Evolutionary conservation across 495 filamentous ascomycete species (phyloP).

Genomic region (Astrothelium subdiscretum): DNA sequence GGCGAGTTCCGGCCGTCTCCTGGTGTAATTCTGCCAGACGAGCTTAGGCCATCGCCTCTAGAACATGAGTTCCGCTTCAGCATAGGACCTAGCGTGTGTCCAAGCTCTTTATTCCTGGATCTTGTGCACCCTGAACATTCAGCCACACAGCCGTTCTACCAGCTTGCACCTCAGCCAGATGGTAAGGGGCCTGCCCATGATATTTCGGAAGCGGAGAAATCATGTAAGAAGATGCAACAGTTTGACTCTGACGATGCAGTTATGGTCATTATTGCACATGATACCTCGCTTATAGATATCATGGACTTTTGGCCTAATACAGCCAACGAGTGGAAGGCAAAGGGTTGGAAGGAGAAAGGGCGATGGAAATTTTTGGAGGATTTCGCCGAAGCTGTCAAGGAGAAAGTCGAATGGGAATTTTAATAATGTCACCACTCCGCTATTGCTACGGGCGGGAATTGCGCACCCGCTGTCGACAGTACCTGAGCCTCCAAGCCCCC

Average conservation of each 20-base stretch:
- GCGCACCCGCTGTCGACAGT: no score
- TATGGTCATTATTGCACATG: slow-evolving; percentile 43
- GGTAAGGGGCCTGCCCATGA: slow-evolving; percentile 6
- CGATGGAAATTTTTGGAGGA: slow-evolving; percentile 47
- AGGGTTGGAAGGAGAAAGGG: slow-evolving; percentile 38
- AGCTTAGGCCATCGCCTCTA: slow-evolving; percentile 31
- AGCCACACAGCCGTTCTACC: slow-evolving; percentile 28
- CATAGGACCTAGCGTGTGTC: slow-evolving; percentile 21
- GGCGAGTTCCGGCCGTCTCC: slow-evolving; percentile 42
- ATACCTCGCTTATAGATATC: slow-evolving; percentile 33
- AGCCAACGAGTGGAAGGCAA: slow-evolving; percentile 39
- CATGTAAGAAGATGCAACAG: slow-evolving; percentile 7
- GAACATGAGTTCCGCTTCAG: neutral
- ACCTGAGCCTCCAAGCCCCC: no score
- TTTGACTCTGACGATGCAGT: slow-evolving; percentile 41
- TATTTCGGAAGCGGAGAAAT: neutral
- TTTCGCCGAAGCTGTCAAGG: slow-evolving; percentile 28
- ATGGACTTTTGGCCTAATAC: slow-evolving; percentile 40
- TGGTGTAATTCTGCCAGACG: slow-evolving; percentile 37
- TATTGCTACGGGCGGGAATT: no score
- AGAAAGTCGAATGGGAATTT: no score
- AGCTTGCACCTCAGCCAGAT: slow-evolving; percentile 2
- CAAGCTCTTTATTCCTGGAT: slow-evolving; percentile 30
- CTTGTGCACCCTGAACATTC: slow-evolving; percentile 18
- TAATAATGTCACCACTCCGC: no score